phyloP scores from a whole-genome alignment of 148 eudicot species.

The Polygonum maritimum region DNA sequence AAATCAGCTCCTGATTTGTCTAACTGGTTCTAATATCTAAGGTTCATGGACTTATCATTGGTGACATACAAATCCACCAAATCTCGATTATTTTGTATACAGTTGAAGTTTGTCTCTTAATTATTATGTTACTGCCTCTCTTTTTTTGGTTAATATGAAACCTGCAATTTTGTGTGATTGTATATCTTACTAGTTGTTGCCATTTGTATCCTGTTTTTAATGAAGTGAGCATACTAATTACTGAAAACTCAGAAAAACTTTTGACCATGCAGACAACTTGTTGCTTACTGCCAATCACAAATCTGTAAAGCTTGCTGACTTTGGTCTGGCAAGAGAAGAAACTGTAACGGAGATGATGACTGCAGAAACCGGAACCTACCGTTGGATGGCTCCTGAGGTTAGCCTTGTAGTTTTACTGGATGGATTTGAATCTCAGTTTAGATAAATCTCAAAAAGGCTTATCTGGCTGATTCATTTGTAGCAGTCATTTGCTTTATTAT shows the following conservation, averaged over 20 bases:
- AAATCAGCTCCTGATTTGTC: neutral
- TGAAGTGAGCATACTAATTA: neutral
- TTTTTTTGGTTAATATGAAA: neutral
- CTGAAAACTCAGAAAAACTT: constrained; percentile 12
- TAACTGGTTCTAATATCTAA: neutral
- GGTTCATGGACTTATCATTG: neutral
- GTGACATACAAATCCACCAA: neutral
- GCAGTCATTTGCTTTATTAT: neutral
- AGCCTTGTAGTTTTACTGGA: constrained; percentile 10
- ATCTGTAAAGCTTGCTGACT: constrained; percentile 95
- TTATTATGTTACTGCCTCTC: too few relatives aligned
- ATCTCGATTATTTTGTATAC: neutral
- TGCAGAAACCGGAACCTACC: constrained; percentile 97
- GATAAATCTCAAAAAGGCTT: neutral
- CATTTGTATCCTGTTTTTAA: neutral
- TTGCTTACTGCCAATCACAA: constrained; percentile 81
- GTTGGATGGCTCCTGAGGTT: constrained; percentile 99
- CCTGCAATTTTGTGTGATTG: neutral
- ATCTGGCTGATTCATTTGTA: neutral
- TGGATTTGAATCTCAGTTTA: neutral
- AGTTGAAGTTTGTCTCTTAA: too few relatives aligned
- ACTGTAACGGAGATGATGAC: constrained; percentile 97
- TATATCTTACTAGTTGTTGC: neutral
- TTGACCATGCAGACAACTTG: constrained; percentile 69
- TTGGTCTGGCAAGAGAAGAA: constrained; percentile 99